Percentiles rank a stretch among this genome's conserved stretches.
These are phyloP conservation scores for Microthlaspi erraticum DNA, from an alignment of 345 rosid genomes.

Conservation along the genomic window DNA sequence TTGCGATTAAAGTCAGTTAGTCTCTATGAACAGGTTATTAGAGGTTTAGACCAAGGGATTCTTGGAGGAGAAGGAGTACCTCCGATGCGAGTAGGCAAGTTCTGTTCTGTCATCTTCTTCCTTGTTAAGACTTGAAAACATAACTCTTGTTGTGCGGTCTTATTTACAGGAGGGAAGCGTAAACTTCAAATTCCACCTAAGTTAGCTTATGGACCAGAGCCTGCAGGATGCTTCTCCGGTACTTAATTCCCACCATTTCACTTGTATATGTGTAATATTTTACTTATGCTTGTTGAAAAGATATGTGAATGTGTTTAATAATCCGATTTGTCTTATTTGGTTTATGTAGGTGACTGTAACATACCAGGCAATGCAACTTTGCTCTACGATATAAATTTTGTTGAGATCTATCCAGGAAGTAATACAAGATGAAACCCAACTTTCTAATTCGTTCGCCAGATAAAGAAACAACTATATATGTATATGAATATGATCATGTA, in stretches of 20 bases:
- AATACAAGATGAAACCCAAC: constrained; percentile 60
- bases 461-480: constrained; percentile 29
- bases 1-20: too few species aligned
- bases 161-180: constrained; percentile 73
- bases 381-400: constrained; percentile 78
- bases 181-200: constrained; percentile 87
- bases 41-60: constrained; percentile 93
- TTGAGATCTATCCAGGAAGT: constrained; percentile 72
- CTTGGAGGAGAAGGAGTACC: constrained; percentile 91
- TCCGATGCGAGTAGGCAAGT: constrained; percentile 84
- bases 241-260: constrained; percentile 10
- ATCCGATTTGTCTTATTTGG: constrained; percentile 20
- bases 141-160: constrained; percentile 3
- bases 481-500: constrained; percentile 43
- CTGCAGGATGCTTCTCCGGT: constrained; percentile 98
- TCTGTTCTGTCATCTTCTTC: neutral
- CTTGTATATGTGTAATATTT: neutral
- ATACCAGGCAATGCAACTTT: constrained; percentile 95
- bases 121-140: constrained; percentile 1
- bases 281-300: neutral
- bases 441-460: constrained; percentile 2
- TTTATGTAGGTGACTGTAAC: constrained; percentile 81
- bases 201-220: constrained; percentile 95
- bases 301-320: neutral
- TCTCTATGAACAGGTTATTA: constrained; percentile 59